A percentile compares a stretch with the other conserved stretches of the same genome.
Evolutionary conservation across 2,329 filamentous ascomycete species (phyloP).

Genomic region (Talaromyces sp.): DNA sequence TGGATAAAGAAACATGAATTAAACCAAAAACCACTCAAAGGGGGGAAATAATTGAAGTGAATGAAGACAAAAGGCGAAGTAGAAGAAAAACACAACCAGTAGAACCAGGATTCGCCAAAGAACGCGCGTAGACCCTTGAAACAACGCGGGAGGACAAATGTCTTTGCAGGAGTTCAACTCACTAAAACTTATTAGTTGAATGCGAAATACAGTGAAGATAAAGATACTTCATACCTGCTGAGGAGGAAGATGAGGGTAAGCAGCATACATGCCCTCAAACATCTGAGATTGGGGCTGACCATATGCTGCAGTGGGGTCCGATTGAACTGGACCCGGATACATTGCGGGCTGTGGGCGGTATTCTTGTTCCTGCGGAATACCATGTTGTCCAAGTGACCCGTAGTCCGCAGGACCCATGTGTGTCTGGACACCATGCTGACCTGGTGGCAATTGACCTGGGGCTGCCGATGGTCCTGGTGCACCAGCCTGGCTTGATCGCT

Average conservation of each 20-base stretch:
- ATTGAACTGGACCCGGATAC: conserved; percentile 78
- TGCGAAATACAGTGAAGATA: background rate
- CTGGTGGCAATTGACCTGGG: conserved; percentile 44
- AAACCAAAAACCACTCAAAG: background rate
- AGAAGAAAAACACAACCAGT: conserved; percentile 6
- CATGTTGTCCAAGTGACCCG: conserved; percentile 65
- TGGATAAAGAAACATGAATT: background rate
- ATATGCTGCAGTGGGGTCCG: conserved; percentile 71
- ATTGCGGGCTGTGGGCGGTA: conserved; percentile 79
- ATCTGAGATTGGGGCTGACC: conserved; percentile 75
- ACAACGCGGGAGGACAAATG: conserved; percentile 4
- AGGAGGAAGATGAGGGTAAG: conserved; percentile 75
- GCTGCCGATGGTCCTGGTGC: conserved; percentile 52
- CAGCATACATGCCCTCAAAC: conserved; percentile 83
- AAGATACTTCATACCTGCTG: conserved; percentile 68
- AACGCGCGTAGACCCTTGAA: conserved; percentile 15
- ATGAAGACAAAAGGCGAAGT: conserved; percentile 4
- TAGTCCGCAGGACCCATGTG: conserved; percentile 59
- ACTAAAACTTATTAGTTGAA: background rate
- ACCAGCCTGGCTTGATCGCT: conserved; percentile 62
- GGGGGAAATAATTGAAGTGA: background rate
- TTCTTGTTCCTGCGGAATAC: conserved; percentile 70
- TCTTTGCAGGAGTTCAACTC: conserved; percentile 1
- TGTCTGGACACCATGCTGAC: conserved; percentile 55
- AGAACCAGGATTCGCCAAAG: conserved; percentile 19